Base-by-base conservation (phyloP, 768 basidiomycete species). In the Leccinum uliginosum region DNA sequence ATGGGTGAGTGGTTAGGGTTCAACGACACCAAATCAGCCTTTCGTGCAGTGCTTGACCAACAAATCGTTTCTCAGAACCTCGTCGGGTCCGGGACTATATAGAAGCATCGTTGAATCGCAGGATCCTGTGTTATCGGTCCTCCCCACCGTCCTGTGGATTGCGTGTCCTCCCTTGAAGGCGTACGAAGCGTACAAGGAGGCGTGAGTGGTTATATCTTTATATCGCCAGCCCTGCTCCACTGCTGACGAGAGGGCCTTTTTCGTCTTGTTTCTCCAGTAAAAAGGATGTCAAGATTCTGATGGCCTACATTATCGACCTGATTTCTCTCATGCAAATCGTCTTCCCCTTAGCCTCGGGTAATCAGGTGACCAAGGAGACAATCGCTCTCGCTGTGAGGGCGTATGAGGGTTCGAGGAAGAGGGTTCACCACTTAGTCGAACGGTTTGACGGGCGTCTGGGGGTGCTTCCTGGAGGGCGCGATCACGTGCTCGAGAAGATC, bases 291-390 rank as follows among this genome's bases (percentile, higher is more conserved):
- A 63, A 54, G 14, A 19, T 60, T n/a, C 27, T 63, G 27, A 63
- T 63, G 52, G 52, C 30, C 24, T 63, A 53, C 45, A 56, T 60
- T 24, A 47, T 64, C 3, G 49, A 60, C 50, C n/a, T 63, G 27
- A 52, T 60, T 19, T 63, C 54, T 26, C 46, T 60, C 55, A 64
- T 63, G 62, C 62, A 64, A 26, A 34, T 24, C 12, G 7, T 60
- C 19, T 63, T 51, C 29, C 23, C 59, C 43, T 4, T 64, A 15
- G 38, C 53, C 1, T 15, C 46, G 1, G 38, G 45, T 11, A 9
- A 21, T 2, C 45, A 12, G 0, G 45, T 63, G 34, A 64, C 50
- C 8, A 1, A 10, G 4, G 3, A 46, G 34, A 47, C 23, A 2
- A 17, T 17, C 3, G 2, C 4, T 27, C 21, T 29, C 24, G 59